Base-by-base conservation (phyloP, 1,139 yeast genomes). In the Starmera stellimalicola region DNA sequence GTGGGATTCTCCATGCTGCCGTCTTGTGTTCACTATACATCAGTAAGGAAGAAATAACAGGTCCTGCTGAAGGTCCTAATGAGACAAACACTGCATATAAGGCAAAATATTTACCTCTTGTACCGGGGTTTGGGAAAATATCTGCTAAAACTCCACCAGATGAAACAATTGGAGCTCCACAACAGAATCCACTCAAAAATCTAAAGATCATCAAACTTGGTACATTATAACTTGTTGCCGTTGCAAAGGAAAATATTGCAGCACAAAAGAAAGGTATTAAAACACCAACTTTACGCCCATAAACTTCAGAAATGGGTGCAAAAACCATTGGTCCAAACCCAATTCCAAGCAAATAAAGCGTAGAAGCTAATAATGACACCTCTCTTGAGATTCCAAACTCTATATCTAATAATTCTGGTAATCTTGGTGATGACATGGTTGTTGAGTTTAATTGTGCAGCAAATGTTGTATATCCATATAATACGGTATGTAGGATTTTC, bases 111-210 rank as follows among this genome's bases (percentile, higher is more conserved):
- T 37, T 36, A 6, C 49, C 47, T 28, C 50, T 39, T 6, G 30
- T 29, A 16, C 55, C 43, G 15, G 45, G 44, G 15, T 40, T 31
- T 5, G 44, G 33, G 34, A 37, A 44, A 26, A 71, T 45, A 50
- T 72, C 78, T 16, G 70, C 57, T 26, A 71, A 57, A 9, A 73
- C 66, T 32, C 77, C 77, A 31, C 74, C 75, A 17, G 76, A 69
- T 33, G 72, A 60, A 3, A 75, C 69, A 44, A 71, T 59, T 5
- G 76, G 74, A 8, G 77, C 77, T 30, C 72, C 66, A 1, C 73
- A 67, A 41, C 68, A 59, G 33, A 65, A 60, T 0, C 78, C 78
- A 33, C 67, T 51, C 37, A 71, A 62, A 49, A 71, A 71, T 34
- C 78, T 51, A 35, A 65, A 58, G 6, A 70, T 57, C 44, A 71